Conservation (phyloP, 2,329 filamentous ascomycete species). For the Rachicladosporium sp. region DNA sequence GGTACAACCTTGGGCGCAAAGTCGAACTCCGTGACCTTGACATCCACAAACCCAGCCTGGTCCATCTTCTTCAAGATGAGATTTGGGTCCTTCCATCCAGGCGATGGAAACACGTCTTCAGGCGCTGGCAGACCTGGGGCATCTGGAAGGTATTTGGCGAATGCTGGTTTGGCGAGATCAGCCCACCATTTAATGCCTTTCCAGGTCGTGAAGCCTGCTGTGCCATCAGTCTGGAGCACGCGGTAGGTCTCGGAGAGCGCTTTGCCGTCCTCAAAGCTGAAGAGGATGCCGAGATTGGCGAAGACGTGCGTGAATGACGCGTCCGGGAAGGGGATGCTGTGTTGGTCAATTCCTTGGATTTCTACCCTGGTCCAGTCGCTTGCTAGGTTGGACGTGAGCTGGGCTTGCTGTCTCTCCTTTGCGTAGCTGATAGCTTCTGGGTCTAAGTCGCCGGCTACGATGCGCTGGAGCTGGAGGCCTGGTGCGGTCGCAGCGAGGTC, state of each 20-base stretch:
- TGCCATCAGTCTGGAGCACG: constrained; percentile 25
- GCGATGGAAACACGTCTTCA: constrained; percentile 4
- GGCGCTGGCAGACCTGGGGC: constrained; percentile 6
- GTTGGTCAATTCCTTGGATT: constrained; percentile 5
- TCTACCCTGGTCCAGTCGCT: constrained; percentile 5
- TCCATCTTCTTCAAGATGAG: constrained; percentile 7
- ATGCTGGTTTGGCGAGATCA: constrained; percentile 7
- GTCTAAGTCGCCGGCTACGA: constrained; percentile 9
- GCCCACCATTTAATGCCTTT: constrained; percentile 12
- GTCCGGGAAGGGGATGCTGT: constrained; percentile 3
- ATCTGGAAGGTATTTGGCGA: constrained; percentile 7
- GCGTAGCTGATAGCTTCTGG: constrained; percentile 5
- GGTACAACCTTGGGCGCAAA: constrained; percentile 7
- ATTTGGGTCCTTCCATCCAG: constrained; percentile 6
- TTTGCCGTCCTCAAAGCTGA: constrained; percentile 4
- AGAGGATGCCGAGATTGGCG: constrained; percentile 11
- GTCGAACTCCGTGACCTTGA: constrained; percentile 6
- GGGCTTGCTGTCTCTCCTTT: not conserved
- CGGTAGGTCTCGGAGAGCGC: constrained; percentile 13
- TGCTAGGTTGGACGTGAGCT: not conserved
- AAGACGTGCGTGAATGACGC: constrained; percentile 8
- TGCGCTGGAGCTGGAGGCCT: constrained; percentile 1
- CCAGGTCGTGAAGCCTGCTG: constrained; percentile 25
- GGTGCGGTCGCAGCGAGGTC: not conserved
- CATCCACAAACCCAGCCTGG: constrained; percentile 7